Conservation (phyloP, 2,329 filamentous ascomycete species). For the Colletotrichum magnum region DNA sequence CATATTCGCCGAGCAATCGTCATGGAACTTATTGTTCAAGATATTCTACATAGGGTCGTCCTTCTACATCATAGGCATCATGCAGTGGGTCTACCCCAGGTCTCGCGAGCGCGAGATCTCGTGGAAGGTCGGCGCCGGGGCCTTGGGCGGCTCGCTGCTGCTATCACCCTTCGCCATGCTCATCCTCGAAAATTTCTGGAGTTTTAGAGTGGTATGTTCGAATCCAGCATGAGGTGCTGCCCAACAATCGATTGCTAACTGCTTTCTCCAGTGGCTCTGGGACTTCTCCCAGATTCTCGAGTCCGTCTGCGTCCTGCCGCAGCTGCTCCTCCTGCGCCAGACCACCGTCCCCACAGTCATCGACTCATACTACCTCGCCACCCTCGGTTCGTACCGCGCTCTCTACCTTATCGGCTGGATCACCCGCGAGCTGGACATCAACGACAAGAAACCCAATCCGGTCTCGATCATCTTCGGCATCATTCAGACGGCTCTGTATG, state of each 20-base stretch:
- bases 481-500: constrained; percentile 89
- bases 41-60: constrained; percentile 89
- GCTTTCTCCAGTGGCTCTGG: constrained; percentile 77
- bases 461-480: constrained; percentile 88
- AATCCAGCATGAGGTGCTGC: background rate
- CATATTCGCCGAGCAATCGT: constrained; percentile 71
- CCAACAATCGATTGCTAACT: constrained; percentile 38
- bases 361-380: constrained; percentile 94
- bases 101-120: constrained; percentile 92
- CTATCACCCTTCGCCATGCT: constrained; percentile 81
- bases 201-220: constrained; percentile 64
- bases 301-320: constrained; percentile 89
- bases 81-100: constrained; percentile 88
- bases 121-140: constrained; percentile 89
- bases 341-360: constrained; percentile 97
- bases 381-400: constrained; percentile 87
- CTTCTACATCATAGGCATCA: constrained; percentile 87
- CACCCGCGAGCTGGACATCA: constrained; percentile 72
- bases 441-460: constrained; percentile 73
- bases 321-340: constrained; percentile 91
- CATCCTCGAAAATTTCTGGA: constrained; percentile 71
- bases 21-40: constrained; percentile 88
- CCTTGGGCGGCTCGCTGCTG: constrained; percentile 74
- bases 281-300: constrained; percentile 93
- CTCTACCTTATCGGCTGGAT: constrained; percentile 97